Base-by-base conservation (phyloP, 352 stramenopile genomes). In the Globisporangium nodosum region DNA sequence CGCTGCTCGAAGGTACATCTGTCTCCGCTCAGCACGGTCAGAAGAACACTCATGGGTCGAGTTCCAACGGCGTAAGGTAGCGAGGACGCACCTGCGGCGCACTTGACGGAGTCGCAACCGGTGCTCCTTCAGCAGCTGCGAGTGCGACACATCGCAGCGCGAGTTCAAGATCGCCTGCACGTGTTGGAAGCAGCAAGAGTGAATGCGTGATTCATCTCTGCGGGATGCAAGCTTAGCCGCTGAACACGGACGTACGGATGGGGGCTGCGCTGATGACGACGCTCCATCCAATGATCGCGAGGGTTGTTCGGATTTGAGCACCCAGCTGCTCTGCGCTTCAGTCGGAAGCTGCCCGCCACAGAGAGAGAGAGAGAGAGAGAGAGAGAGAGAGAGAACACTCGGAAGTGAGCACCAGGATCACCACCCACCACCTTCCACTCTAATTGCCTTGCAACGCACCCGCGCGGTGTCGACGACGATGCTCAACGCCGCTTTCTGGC, bases 131-230 rank as follows among this genome's bases (percentile, higher is more conserved):
- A 90, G 67, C 33, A 90, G 63, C 24, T 87, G 69, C 30, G 71
- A 81, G 39, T 81, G 78, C 12, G 74, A 69, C 40, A 78, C 37
- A 52, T 90, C 73, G 54, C 73, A 81, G 8, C 78, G 73, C 8
- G 81, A 87, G 62, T 90, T 90, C 46, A 90, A 68, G 13, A 90
- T 86, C 12, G 76, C 60, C 74, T 90, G 64, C 40, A 51, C 42
- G 21, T 16, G 37, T 6, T 4, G 31, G 18, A 21, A 43, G 24
- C 4, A 18, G 18, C 7, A 43, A 27, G 18, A n/a, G 40, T 46
- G 37, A 42, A 3, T 42, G 37, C 37, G 24, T 27, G 24, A 42
- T 15, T 42, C 8, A 42, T 42, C 37, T 9, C 37, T 42, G 8
- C 37, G 13, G 37, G 13, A 15, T 46, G 16, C 40, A 46, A 46